These are phyloP conservation scores for Caryocar brasiliense DNA, from an alignment of 441 rosid genomes.

Conservation along the genomic window DNA sequence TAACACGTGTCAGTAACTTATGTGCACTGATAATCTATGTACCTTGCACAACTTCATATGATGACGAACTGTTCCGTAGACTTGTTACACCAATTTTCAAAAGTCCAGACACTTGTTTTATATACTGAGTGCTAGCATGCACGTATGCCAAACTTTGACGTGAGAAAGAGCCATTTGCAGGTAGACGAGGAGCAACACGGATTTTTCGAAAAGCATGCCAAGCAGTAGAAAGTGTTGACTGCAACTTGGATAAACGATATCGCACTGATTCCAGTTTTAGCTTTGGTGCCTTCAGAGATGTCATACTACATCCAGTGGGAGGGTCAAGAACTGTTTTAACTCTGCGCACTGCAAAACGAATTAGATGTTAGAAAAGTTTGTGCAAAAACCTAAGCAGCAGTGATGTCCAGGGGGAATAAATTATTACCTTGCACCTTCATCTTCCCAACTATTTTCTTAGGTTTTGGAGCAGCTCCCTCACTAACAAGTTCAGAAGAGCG, in stretches of 20 bases:
- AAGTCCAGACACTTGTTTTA: conserved; percentile 89
- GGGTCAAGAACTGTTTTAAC: conserved; percentile 72
- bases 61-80: conserved; percentile 80
- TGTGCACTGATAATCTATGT: background rate
- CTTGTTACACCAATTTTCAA: conserved; percentile 81
- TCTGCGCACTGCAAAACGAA: conserved; percentile 59
- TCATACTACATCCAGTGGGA: conserved; percentile 74
- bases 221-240: conserved; percentile 45
- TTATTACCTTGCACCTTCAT: conserved; percentile 87
- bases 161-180: conserved; percentile 65
- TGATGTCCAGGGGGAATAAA: conserved; percentile 9
- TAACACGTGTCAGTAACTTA: too few species aligned
- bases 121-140: conserved; percentile 84
- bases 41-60: conserved; percentile 88
- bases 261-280: conserved; percentile 55
- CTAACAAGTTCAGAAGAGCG: conserved; percentile 54
- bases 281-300: conserved; percentile 52
- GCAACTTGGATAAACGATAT: conserved; percentile 51
- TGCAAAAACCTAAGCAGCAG: conserved; percentile 10
- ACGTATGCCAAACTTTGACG: conserved; percentile 92
- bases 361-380: conserved; percentile 10
- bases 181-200: conserved; percentile 44
- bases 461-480: conserved; percentile 69
- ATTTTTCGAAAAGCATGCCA: conserved; percentile 68
- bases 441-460: conserved; percentile 79